Evolutionary conservation across 306 rosid species (phyloP), one percentile per base, ranked within the genome.

Genomic region (Cucumis melo): DNA sequence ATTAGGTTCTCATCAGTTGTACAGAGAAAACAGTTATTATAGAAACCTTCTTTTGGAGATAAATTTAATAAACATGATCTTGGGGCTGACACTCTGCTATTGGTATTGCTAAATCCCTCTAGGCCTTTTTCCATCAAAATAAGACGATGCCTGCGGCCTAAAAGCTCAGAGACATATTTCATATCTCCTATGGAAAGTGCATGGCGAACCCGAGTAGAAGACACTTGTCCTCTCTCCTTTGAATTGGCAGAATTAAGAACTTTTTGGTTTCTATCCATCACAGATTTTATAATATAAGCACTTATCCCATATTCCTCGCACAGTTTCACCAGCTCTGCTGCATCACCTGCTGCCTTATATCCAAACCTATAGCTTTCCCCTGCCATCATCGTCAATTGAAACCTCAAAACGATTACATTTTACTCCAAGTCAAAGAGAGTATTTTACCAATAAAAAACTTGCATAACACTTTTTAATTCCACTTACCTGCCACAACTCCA

Each of bases 311-410:
- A 85, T 82, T 89, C 99, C 57, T 86, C 89, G 73, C 99, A 92
- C 65, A 94, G 77, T 87, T 82, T 92, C 80, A 88, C 88, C 71
- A 94, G 78, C 76, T 94, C 95, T 8, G 77, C 60, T 39, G 97
- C 90, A 82, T 94, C 92, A 60, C 97, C 96, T 21, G 93, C 89
- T 64, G 99, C 99, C 88, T 87, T 94, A 67, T 94, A 94, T 79
- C 99, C 99, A 77, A 94, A 94, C 76, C 96, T 86, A 81, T 94
- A 94, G 83, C 92, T 94, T 81, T 94, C 93, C 77, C 97, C 96
- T 91, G 86, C 83, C 85, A 84, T 32, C 82, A 84, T 76, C 73
- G 80, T 80, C 75, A 57, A 80, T 72, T 55, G 24, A 70, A 72
- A 16, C 58, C 76, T 72, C 42, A 48, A 27, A 50, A 73, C 12